Evolutionary conservation across 176 grass and related monocot species (phyloP).

Genomic region (Musa troglodytarum): DNA sequence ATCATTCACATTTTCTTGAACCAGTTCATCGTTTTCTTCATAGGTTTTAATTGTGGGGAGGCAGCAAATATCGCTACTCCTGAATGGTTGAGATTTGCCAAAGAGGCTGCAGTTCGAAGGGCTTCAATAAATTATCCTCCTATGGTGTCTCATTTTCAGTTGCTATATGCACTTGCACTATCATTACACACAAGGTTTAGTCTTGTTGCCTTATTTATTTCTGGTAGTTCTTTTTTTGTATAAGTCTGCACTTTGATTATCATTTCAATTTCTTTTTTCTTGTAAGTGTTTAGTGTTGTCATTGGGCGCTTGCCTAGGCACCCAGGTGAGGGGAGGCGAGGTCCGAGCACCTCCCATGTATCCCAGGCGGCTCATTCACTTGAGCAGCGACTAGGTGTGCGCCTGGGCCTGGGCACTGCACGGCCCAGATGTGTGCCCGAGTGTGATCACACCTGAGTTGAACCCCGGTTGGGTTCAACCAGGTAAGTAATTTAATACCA

Average conservation of each 20-base stretch:
- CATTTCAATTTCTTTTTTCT: not conserved
- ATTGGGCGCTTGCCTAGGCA: too few relatives aligned
- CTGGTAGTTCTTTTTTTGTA: not conserved
- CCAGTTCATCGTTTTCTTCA: conserved; percentile 14
- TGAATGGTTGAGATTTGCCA: conserved; percentile 85
- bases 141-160: conserved; percentile 99
- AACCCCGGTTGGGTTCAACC: too few relatives aligned
- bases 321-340: too few relatives aligned
- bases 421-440: too few relatives aligned
- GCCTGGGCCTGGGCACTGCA: too few relatives aligned
- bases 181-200: conserved; percentile 65
- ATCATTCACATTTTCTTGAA: not conserved
- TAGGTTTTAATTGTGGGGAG: conserved; percentile 98
- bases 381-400: too few relatives aligned
- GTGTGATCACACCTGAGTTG: too few relatives aligned
- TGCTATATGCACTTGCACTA: conserved; percentile 84
- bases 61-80: conserved; percentile 98
- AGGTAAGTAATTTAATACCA: too few relatives aligned
- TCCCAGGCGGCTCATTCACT: too few relatives aligned
- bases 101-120: conserved; percentile 98
- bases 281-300: too few relatives aligned
- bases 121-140: conserved; percentile 97
- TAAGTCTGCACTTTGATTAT: not conserved
- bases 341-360: too few relatives aligned
- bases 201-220: not conserved